A percentile compares a stretch with the other conserved stretches of the same genome.
phyloP scores from a whole-genome alignment of 2,329 filamentous ascomycete species.

The Akanthomyces muscarius region DNA sequence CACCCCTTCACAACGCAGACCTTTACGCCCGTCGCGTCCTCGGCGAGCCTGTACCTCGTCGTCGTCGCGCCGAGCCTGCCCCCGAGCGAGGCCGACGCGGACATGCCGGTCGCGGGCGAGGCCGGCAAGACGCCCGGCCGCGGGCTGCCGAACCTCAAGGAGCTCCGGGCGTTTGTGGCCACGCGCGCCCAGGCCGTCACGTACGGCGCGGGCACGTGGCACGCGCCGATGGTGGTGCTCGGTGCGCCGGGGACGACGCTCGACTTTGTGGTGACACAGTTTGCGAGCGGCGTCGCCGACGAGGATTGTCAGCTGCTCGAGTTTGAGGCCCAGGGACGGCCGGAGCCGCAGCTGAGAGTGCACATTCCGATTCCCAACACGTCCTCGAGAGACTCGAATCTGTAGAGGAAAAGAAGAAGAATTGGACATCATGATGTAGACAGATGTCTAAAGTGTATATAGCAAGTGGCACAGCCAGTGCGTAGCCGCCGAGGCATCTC shows the following conservation, averaged over 20 bases:
- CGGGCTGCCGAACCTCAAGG: conserved; percentile 67
- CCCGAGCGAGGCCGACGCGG: conserved; percentile 27
- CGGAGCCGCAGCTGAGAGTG: conserved; percentile 41
- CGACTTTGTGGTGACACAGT: conserved; percentile 88
- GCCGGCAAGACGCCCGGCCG: conserved; percentile 51
- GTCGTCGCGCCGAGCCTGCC: conserved; percentile 79
- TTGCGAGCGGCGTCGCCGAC: conserved; percentile 71
- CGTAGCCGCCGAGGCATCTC: no score
- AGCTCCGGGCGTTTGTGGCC: conserved; percentile 74
- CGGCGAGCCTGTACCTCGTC: conserved; percentile 64
- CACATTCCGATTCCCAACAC: conserved; percentile 23
- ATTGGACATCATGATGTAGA: background rate
- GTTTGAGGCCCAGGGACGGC: conserved; percentile 29
- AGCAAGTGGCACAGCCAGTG: background rate
- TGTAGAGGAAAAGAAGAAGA: conserved; percentile 20
- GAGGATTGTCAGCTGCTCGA: conserved; percentile 87
- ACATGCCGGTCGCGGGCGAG: conserved; percentile 23
- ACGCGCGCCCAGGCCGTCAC: conserved; percentile 78
- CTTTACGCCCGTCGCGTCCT: conserved; percentile 70
- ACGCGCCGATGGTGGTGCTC: conserved; percentile 91
- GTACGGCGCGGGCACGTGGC: conserved; percentile 88
- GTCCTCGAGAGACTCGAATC: conserved; percentile 15
- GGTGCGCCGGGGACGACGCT: conserved; percentile 56
- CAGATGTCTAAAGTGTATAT: background rate
- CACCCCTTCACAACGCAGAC: conserved; percentile 95